Evolutionary conservation across 176 grass and related monocot genomes (phyloP), one percentile per base, ranked within the genome.

Genomic region (Avena eriantha): DNA sequence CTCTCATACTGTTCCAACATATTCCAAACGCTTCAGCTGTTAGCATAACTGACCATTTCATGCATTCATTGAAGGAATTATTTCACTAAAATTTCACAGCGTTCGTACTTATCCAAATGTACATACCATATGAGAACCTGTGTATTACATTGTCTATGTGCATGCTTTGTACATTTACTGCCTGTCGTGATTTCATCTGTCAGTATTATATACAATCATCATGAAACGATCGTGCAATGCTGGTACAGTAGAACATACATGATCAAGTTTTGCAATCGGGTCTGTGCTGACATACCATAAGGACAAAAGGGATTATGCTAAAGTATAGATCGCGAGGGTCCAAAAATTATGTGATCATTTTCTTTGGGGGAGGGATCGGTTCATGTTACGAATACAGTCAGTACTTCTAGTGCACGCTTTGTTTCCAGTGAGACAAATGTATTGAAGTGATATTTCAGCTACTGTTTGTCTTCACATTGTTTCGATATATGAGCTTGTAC

Each of bases 1-100:
- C 29, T 84, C 26, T 33, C 31, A 65, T 74, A 35, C 76, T 80
- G 16, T 83, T 80, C 71, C 23, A 74, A 35, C 68, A 54, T 53
- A 14, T 71, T 83, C 77, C 26, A 53, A 73, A 12, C 31, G 2
- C 34, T 46, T 58, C 39, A 39, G 43, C 53, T 49, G 3, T 50
- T 78, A 49, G 51, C 87, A 71, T 51, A 78, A 63, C 19, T 21
- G 43, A 72, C 69, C 14, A 84, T 33, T 14, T 51, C 41, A 71
- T 59, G 21, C 80, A 83, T 58, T 49, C 9, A 50, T 69, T 61
- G 54, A 51, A 76, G 26, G 73, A 43, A 69, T 7, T 39, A 2
- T 57, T n/a, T 70, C 36, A 76, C 19, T 29, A 67, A 19, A 81
- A 47, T 61, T 4, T 41, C 5, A 17, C 34, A 26, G 26, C 61